Conservation (phyloP, 1,139 yeast genomes). For the Martiniozyma asiatica region DNA sequence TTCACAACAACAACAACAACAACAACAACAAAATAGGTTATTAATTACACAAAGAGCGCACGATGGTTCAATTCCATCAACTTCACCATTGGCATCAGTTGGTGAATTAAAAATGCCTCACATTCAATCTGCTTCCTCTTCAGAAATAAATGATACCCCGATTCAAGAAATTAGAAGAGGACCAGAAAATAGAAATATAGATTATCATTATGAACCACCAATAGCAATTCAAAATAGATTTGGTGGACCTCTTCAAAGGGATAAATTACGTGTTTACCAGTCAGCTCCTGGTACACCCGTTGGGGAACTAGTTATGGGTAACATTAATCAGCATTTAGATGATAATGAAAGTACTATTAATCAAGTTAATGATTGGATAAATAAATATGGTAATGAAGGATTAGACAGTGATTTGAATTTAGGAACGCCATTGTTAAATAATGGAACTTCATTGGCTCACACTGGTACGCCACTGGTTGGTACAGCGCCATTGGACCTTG, state of each 20-base stretch:
- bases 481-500: too few species aligned
- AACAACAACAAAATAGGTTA: conserved; percentile 1
- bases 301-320: conserved; percentile 15
- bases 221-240: conserved; percentile 1
- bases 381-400: conserved; percentile 22
- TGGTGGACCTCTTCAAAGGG: background rate
- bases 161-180: conserved; percentile 23
- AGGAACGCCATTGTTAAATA: too few species aligned
- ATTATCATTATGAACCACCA: conserved; percentile 3
- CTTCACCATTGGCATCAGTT: conserved; percentile 1
- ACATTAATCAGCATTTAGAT: conserved; percentile 25
- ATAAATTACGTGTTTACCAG: background rate
- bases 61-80: conserved; percentile 10
- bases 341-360: conserved; percentile 44
- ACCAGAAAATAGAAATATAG: conserved; percentile 19
- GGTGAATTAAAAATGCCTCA: too few species aligned
- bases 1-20: conserved; percentile 4
- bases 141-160: conserved; percentile 14
- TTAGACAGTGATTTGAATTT: too few species aligned
- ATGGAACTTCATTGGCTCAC: too few species aligned
- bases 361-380: conserved; percentile 51
- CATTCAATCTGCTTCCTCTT: conserved; percentile 1
- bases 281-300: background rate
- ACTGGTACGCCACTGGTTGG: too few species aligned
- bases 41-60: conserved; percentile 18